phyloP scores from a whole-genome alignment of 306 rosid species.

The Fragaria nilgerrensis region DNA sequence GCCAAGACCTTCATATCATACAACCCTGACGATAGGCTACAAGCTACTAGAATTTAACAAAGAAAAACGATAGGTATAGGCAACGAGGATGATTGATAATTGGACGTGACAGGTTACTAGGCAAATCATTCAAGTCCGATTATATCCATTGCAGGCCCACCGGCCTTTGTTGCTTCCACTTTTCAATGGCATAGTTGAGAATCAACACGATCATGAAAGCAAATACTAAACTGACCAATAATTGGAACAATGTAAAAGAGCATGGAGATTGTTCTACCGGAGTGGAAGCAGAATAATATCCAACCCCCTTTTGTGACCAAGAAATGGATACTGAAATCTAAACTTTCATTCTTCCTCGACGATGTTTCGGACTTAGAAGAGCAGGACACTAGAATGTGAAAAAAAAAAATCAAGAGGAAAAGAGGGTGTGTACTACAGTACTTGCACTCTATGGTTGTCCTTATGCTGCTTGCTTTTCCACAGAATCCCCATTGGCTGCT shows the following conservation, averaged over 20 bases:
- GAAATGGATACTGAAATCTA: too few relatives aligned
- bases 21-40: neutral
- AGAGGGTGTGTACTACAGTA: constrained; percentile 2
- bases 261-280: too few relatives aligned
- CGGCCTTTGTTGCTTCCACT: neutral
- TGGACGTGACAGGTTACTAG: neutral
- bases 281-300: too few relatives aligned
- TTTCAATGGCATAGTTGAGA: neutral
- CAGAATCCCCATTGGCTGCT: constrained; percentile 36
- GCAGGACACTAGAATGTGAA: neutral
- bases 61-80: neutral
- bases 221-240: neutral
- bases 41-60: too few relatives aligned
- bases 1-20: too few relatives aligned
- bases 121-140: neutral
- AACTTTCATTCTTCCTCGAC: too few relatives aligned
- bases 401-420: neutral
- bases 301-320: too few relatives aligned
- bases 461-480: constrained; percentile 37
- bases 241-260: neutral
- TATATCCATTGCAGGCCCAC: neutral
- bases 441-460: constrained; percentile 26
- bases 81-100: neutral
- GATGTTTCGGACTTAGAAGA: neutral
- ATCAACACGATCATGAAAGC: neutral